Percentiles rank a stretch among this genome's conserved stretches.
phyloP scores from a whole-genome alignment of 352 stramenopile genomes.

The Phytopythium delawarense region DNA sequence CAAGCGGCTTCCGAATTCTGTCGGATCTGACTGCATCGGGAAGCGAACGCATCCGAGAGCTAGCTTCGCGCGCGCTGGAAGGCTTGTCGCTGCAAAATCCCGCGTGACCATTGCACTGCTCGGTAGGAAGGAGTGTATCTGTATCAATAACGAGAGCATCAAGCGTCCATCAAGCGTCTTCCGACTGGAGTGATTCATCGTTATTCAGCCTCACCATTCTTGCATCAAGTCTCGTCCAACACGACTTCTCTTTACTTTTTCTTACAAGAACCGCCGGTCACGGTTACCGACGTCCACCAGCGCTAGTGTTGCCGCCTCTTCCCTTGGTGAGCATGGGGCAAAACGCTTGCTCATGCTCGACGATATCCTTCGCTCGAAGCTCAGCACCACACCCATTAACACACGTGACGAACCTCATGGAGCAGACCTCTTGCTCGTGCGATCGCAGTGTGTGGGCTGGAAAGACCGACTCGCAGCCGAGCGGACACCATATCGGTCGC shows the following conservation, averaged over 20 bases:
- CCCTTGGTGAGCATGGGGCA: slow-evolving; percentile 13
- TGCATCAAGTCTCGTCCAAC: too few species aligned
- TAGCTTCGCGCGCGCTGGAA: neutral
- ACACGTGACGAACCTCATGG: slow-evolving; percentile 61
- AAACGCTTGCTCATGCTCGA: slow-evolving; percentile 46
- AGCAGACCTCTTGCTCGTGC: slow-evolving; percentile 47
- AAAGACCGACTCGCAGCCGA: slow-evolving; percentile 54
- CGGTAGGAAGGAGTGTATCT: too few species aligned
- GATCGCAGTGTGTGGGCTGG: slow-evolving; percentile 39
- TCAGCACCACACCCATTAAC: slow-evolving; percentile 51
- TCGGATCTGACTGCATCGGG: neutral
- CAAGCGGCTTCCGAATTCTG: neutral
- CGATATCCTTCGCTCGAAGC: slow-evolving; percentile 48
- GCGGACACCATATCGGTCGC: slow-evolving; percentile 57
- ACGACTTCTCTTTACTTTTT: too few species aligned
- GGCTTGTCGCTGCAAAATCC: too few species aligned
- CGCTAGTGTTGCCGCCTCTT: neutral
- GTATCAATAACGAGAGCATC: too few species aligned
- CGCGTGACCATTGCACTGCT: too few species aligned
- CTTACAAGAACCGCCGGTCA: too few species aligned
- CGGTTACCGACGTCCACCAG: neutral
- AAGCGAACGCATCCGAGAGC: neutral
- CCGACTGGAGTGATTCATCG: too few species aligned
- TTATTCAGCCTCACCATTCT: too few species aligned
- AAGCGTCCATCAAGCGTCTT: too few species aligned